A percentile compares a stretch with the other conserved stretches of the same genome.
These are phyloP conservation scores for Penicillium verrucosum DNA, from an alignment of 2,329 filamentous ascomycete species.

Conservation along the genomic window DNA sequence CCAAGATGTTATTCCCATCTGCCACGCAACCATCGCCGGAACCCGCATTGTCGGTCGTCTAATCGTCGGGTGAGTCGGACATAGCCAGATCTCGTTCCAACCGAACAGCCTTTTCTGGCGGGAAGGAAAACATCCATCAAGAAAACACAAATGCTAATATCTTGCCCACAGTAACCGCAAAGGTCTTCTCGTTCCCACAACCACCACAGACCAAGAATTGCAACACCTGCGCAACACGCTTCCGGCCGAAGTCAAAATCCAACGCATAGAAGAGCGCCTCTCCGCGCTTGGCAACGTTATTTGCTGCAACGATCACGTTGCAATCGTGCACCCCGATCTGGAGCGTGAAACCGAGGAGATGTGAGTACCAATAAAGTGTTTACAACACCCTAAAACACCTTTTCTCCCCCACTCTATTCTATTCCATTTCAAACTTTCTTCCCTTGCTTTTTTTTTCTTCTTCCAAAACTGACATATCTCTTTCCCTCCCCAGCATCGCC, in stretches of 20 bases:
- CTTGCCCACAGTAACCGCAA: slow-evolving; percentile 71
- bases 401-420: background rate
- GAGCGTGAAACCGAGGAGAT: slow-evolving; percentile 99
- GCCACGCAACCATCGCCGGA: slow-evolving; percentile 92
- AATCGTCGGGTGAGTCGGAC: slow-evolving; percentile 69
- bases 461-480: background rate
- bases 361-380: slow-evolving; percentile 24
- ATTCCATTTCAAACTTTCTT: background rate
- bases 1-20: slow-evolving; percentile 95
- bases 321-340: slow-evolving; percentile 90
- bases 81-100: background rate
- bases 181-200: slow-evolving; percentile 91
- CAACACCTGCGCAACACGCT: slow-evolving; percentile 95
- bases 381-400: background rate
- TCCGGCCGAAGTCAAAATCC: slow-evolving; percentile 87
- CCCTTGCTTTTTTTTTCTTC: too few relatives aligned
- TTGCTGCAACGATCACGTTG: slow-evolving; percentile 93
- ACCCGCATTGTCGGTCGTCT: slow-evolving; percentile 94
- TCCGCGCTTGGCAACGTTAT: slow-evolving; percentile 97
- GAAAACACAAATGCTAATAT: background rate
- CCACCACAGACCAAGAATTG: slow-evolving; percentile 95
- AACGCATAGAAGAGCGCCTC: slow-evolving; percentile 94
- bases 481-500: slow-evolving; percentile 59
- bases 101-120: background rate
- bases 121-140: background rate